A percentile compares a stretch with the other conserved stretches of the same genome.
These are phyloP conservation scores for Chamaecrista fasciculata DNA, from an alignment of 306 rosid genomes.

Conservation along the genomic window DNA sequence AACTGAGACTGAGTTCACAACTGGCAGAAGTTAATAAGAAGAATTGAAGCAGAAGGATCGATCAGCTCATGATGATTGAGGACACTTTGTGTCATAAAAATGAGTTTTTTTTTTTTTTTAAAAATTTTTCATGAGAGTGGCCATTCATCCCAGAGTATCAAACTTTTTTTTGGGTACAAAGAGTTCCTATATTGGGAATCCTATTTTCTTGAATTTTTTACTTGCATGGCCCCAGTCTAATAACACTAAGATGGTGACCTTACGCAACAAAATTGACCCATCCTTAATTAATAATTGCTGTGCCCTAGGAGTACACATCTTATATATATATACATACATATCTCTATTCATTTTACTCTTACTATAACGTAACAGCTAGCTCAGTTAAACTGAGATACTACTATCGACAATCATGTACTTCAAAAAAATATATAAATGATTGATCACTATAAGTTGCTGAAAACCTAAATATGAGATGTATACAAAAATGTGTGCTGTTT, in stretches of 20 bases:
- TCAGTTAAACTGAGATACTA: slow-evolving; percentile 16
- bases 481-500: no score
- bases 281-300: slow-evolving; percentile 42
- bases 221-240: no score
- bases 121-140: slow-evolving; percentile 37
- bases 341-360: slow-evolving; percentile 23
- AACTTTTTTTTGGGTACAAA: slow-evolving; percentile 30
- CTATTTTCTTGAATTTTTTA: slow-evolving; percentile 30
- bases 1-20: slow-evolving; percentile 18
- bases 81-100: slow-evolving; percentile 34
- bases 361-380: not conserved
- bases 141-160: slow-evolving; percentile 32
- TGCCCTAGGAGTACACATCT: slow-evolving; percentile 38
- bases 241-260: slow-evolving; percentile 63
- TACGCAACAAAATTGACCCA: slow-evolving; percentile 48
- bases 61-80: slow-evolving; percentile 37
- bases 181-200: slow-evolving; percentile 36
- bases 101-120: no score
- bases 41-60: slow-evolving; percentile 23
- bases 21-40: slow-evolving; percentile 32
- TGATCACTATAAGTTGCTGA: no score
- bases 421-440: no score
- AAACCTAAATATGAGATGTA: no score
- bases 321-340: not conserved
- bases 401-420: no score